Percentiles rank a stretch among this genome's conserved stretches.
phyloP scores from a whole-genome alignment of 768 basidiomycete genomes.

The Russula dissimulans region DNA sequence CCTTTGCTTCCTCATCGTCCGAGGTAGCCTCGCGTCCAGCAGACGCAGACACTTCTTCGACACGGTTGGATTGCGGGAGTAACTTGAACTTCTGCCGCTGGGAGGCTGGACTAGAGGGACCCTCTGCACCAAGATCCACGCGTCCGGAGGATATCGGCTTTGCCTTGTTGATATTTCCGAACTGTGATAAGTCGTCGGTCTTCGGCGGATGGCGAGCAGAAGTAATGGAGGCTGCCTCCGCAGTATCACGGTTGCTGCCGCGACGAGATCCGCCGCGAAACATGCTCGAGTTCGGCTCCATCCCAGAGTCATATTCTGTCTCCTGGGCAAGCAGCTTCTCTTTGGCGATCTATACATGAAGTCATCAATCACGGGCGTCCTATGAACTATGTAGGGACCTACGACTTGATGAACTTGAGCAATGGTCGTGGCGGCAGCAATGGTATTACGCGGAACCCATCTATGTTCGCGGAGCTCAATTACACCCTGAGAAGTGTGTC shows the following conservation, averaged over 20 bases:
- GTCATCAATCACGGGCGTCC: neutral
- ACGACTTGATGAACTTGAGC: conserved; percentile 80
- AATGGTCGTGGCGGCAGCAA: conserved; percentile 77
- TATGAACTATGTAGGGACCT: conserved; percentile 23
- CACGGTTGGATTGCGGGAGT: conserved; percentile 63
- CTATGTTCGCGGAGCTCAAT: conserved; percentile 78
- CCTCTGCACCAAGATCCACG: conserved; percentile 39
- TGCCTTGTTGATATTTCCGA: conserved; percentile 73
- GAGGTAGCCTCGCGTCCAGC: conserved; percentile 41
- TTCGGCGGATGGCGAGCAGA: conserved; percentile 50
- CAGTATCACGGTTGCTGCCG: conserved; percentile 58
- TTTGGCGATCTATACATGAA: conserved; percentile 57
- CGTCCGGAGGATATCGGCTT: conserved; percentile 70
- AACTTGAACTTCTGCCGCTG: conserved; percentile 68
- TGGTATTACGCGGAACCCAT: conserved; percentile 66
- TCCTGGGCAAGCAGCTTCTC: conserved; percentile 40
- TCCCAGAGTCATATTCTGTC: conserved; percentile 52
- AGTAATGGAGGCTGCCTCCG: conserved; percentile 29
- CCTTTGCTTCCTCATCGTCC: conserved; percentile 52
- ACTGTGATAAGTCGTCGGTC: conserved; percentile 78
- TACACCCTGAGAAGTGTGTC: conserved; percentile 55
- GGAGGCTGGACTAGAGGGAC: conserved; percentile 37
- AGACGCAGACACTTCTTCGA: conserved; percentile 35
- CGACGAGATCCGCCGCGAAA: conserved; percentile 45
- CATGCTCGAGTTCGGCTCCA: conserved; percentile 60